Conservation (phyloP, 1,139 yeast genomes). For the Debaryomyces coudertii region DNA sequence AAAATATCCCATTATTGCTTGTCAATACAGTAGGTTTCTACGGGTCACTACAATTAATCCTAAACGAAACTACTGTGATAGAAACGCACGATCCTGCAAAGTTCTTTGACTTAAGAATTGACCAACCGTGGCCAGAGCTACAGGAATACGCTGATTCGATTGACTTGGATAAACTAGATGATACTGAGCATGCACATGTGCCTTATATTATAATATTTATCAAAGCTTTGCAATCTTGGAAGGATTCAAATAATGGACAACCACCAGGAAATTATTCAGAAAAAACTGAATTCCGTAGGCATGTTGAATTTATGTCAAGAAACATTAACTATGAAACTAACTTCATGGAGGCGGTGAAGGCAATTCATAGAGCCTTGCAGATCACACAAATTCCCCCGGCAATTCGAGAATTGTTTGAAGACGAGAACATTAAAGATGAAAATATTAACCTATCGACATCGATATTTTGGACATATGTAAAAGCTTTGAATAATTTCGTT, state of each 20-base stretch:
- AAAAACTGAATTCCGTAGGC: slow-evolving; percentile 50
- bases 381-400: slow-evolving; percentile 43
- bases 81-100: slow-evolving; percentile 76
- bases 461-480: slow-evolving; percentile 64
- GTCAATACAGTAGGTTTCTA: slow-evolving; percentile 65
- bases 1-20: slow-evolving; percentile 56
- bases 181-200: slow-evolving; percentile 63
- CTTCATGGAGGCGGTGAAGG: slow-evolving; percentile 68
- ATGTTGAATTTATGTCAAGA: slow-evolving; percentile 39
- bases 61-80: slow-evolving; percentile 59
- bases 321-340: slow-evolving; percentile 55
- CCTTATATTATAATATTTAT: slow-evolving; percentile 74
- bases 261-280: slow-evolving; percentile 52
- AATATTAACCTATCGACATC: slow-evolving; percentile 23
- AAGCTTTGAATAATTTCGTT: slow-evolving; percentile 59
- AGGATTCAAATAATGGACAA: slow-evolving; percentile 27
- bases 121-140: slow-evolving; percentile 78
- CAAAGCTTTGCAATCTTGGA: slow-evolving; percentile 56
- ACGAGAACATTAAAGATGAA: slow-evolving; percentile 21
- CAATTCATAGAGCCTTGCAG: slow-evolving; percentile 55
- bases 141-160: slow-evolving; percentile 52
- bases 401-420: slow-evolving; percentile 35
- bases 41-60: slow-evolving; percentile 60
- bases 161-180: slow-evolving; percentile 49
- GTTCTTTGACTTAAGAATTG: slow-evolving; percentile 69